Percentiles rank a stretch among this genome's conserved stretches.
Evolutionary conservation across 306 rosid genomes (phyloP).

Genomic region (Cucurbita argyrosperma): DNA sequence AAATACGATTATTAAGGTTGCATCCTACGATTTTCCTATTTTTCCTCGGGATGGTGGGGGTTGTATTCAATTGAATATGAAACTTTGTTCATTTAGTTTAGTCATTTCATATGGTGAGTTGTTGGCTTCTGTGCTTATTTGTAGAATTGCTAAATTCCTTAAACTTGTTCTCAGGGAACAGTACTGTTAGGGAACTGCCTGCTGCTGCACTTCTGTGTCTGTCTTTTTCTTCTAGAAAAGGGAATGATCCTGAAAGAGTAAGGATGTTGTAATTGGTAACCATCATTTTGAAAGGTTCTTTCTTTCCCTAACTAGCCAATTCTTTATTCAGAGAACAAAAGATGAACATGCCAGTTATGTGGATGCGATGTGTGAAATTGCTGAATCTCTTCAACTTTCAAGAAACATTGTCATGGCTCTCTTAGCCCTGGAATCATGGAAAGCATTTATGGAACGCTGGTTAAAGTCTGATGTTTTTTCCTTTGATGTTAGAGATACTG

Average conservation of each 20-base stretch:
- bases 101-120: not conserved
- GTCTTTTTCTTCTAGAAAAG: conserved; percentile 55
- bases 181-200: conserved; percentile 47
- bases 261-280: conserved; percentile 13
- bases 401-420: conserved; percentile 73
- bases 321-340: conserved; percentile 32
- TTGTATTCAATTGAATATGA: not conserved
- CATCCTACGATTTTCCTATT: not conserved
- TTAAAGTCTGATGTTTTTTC: conserved; percentile 44
- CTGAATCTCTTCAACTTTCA: conserved; percentile 76
- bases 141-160: not conserved
- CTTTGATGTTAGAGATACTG: conserved; percentile 39
- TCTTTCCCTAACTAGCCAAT: conserved; percentile 12
- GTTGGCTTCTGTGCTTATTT: not conserved
- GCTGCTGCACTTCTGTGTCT: conserved; percentile 76
- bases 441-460: conserved; percentile 71
- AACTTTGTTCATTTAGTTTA: not conserved
- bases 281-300: conserved; percentile 10
- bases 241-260: conserved; percentile 45
- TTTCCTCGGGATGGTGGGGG: not conserved
- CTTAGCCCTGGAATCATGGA: conserved; percentile 81
- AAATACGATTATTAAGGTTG: not conserved
- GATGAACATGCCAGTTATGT: conserved; percentile 55
- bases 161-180: conserved; percentile 39
- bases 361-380: conserved; percentile 56